Evolutionary conservation across 2,329 filamentous ascomycete species (phyloP).

Genomic region (Xenoacremonium recifei): DNA sequence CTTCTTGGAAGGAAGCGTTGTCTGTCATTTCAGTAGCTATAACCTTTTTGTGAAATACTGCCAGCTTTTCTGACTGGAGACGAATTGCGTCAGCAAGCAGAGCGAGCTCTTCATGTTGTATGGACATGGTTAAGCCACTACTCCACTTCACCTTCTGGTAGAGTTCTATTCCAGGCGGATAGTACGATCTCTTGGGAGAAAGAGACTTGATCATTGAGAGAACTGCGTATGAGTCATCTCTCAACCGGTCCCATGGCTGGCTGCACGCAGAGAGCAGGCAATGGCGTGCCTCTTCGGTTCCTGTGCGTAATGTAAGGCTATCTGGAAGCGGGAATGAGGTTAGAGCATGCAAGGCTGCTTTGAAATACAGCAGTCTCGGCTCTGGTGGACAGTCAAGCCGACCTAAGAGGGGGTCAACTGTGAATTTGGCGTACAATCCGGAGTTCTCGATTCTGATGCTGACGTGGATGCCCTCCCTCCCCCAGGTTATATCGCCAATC

Average conservation of each 20-base stretch:
- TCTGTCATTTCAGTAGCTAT: too few species aligned
- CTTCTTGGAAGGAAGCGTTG: too few species aligned
- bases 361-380: constrained; percentile 51
- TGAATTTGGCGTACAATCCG: constrained; percentile 47
- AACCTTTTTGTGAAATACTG: too few species aligned
- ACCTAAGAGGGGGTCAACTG: constrained; percentile 53
- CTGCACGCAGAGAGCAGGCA: constrained; percentile 48
- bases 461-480: constrained; percentile 41
- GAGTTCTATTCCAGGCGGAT: constrained; percentile 31
- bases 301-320: constrained; percentile 55
- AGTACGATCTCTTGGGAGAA: constrained; percentile 31
- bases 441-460: constrained; percentile 25
- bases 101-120: constrained; percentile 46
- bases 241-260: constrained; percentile 46
- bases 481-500: constrained; percentile 35
- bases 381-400: constrained; percentile 58
- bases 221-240: background rate
- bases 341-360: constrained; percentile 58
- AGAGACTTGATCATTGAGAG: constrained; percentile 20
- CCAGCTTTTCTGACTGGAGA: too few species aligned
- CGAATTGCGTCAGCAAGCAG: too few species aligned
- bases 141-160: constrained; percentile 38
- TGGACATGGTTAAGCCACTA: constrained; percentile 23
- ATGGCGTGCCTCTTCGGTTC: constrained; percentile 57
- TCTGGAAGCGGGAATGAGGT: constrained; percentile 60